Evolutionary conservation across 2,329 filamentous ascomycete genomes (phyloP), one percentile per base, ranked within the genome.

Genomic region (Exophiala dermatitidis): DNA sequence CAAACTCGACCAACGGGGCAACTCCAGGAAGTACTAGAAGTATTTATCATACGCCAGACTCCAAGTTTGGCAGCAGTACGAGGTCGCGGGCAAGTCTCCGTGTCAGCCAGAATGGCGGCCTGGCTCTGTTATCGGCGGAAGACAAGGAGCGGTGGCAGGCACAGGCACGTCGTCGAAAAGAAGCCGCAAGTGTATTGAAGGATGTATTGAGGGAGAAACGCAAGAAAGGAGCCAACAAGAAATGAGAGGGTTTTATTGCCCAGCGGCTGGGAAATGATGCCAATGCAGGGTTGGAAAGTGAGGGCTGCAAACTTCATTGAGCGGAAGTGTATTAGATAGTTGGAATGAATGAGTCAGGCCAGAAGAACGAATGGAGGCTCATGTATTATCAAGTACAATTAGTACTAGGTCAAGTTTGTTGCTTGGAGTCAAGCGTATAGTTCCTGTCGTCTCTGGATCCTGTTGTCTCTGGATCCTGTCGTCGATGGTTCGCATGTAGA

Each of bases 31-130:
- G 59, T 50, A 29, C 53, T 12, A 50, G 58, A 12, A 63, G 60
- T 51, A 46, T 64, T 26, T 64, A 63, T 43, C 61, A 62, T 43
- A 64, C 62, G 5, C 62, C 62, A 4, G 57, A 50, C 8, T 63
- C 61, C 9, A 59, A 55, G n/a, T 57, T 62, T 33, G 45, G 50
- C 36, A 52, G 47, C 19, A 58, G 60, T 38, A 48, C 46, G 10
- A 56, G 58, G n/a, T 56, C 54, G 2, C 58, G 40, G 4, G 46
- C 48, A 34, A 49, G 47, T 19, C 48, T 57, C 29, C 31, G 59
- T 31, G 31, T 43, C 5, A 56, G 57, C 43, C 49, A 49, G 28
- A 59, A 57, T 43, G 51, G 52, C 9, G 56, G 51, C 6, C 34
- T 51, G n/a, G 34, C 41, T n/a, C 30, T 55, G 33, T 41, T 61